phyloP scores from a whole-genome alignment of 495 filamentous ascomycete species.

The Umbilicaria muhlenbergii region DNA sequence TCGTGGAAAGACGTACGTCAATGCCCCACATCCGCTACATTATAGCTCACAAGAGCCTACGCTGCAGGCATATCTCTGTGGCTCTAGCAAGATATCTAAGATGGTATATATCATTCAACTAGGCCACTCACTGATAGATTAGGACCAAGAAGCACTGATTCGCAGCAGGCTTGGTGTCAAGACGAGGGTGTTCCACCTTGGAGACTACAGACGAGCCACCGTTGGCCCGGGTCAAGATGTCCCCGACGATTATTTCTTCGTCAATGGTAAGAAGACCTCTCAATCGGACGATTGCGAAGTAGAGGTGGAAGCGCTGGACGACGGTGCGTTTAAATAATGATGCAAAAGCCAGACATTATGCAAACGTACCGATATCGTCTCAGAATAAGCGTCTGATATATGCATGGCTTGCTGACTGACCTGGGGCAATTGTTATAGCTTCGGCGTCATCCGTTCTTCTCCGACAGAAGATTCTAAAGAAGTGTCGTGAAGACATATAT shows the following conservation, averaged over 20 bases:
- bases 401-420: not conserved
- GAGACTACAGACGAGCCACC: constrained; percentile 87
- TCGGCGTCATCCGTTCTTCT: constrained; percentile 75
- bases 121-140: not conserved
- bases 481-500: constrained; percentile 94
- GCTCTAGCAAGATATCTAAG: constrained; percentile 87
- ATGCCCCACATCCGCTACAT: constrained; percentile 2
- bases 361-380: not conserved
- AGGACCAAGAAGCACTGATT: not conserved
- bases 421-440: constrained; percentile 26
- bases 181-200: constrained; percentile 91
- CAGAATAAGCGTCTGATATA: not conserved
- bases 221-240: constrained; percentile 75
- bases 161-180: constrained; percentile 79
- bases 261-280: constrained; percentile 44
- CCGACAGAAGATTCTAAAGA: constrained; percentile 91
- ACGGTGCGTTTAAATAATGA: not conserved
- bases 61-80: constrained; percentile 72
- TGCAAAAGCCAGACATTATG: not conserved
- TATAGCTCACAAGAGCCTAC: constrained; percentile 5
- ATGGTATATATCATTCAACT: constrained; percentile 42
- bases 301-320: not conserved
- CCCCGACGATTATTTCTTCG: constrained; percentile 94
- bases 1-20: constrained; percentile 80
- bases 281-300: not conserved